phyloP scores from a whole-genome alignment of 1,284 basidiomycete species.

The Sanghuangporus weigelae region DNA sequence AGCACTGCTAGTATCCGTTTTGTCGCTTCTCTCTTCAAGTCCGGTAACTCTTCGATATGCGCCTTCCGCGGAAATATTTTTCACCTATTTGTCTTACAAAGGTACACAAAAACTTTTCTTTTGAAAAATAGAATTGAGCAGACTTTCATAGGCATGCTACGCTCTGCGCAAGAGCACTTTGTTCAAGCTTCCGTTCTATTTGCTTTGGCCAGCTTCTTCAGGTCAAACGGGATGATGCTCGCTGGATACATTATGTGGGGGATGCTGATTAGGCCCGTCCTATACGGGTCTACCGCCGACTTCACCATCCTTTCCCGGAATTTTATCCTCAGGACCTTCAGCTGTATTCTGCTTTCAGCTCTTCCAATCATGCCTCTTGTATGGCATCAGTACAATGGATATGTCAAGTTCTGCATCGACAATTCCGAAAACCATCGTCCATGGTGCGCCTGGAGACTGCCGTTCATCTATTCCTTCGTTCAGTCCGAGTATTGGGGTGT shows the following conservation, averaged over 20 bases:
- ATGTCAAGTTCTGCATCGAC: constrained; percentile 55
- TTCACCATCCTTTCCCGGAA: not conserved
- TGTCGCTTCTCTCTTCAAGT: constrained; percentile 80
- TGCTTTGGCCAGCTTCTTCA: constrained; percentile 59
- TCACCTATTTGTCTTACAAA: constrained; percentile 72
- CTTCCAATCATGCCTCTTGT: constrained; percentile 62
- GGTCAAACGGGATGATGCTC: constrained; percentile 81
- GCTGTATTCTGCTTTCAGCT: constrained; percentile 37
- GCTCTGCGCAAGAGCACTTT: constrained; percentile 46
- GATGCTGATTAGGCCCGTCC: constrained; percentile 47
- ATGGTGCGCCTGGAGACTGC: constrained; percentile 66
- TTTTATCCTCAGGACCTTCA: constrained; percentile 23
- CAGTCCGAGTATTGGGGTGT: constrained; percentile 87
- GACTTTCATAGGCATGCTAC: constrained; percentile 50
- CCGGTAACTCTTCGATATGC: constrained; percentile 69
- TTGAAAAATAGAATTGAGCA: constrained; percentile 3
- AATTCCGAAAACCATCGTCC: constrained; percentile 24
- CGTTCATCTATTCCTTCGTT: constrained; percentile 79
- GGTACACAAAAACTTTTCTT: constrained; percentile 36
- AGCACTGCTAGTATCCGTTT: constrained; percentile 54
- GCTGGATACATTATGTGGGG: constrained; percentile 74
- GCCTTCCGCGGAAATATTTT: constrained; percentile 83
- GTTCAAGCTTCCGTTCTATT: constrained; percentile 56
- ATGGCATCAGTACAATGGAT: constrained; percentile 64
- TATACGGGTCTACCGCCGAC: not conserved